Evolutionary conservation across 2,329 filamentous ascomycete species (phyloP), one percentile per base, ranked within the genome.

Genomic region (Clonostachys sp.): DNA sequence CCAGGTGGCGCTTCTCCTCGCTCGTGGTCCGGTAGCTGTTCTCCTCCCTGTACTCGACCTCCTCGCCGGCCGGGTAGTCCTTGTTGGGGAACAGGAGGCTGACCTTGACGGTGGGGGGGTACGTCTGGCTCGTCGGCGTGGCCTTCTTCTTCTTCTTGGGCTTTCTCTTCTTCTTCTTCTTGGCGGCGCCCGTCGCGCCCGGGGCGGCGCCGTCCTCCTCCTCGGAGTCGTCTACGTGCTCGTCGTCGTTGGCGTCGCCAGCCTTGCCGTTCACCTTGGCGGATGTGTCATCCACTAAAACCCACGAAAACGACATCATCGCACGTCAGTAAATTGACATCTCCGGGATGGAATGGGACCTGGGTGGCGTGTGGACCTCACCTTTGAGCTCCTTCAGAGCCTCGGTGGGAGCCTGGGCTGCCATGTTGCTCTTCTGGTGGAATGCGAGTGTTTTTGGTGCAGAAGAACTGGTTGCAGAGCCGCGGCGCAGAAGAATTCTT

Each of bases 141-240:
- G 84, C 87, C 80, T 88, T 87, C 77, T 84, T 86, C 75, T 84
- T 88, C 75, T 87, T 89, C 74, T 89, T 90, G 74, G 90, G 90
- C 75, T 89, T 90, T 70, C 89, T 88, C 65, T 83, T 85, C 59
- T 77, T 66, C 57, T 70, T 71, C 52, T 67, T 68, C 47, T 61
- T 58, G 12, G 53, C 60, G 17, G 57, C 64, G 53, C 68, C 68
- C 6, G 65, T 65, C 12, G 58, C 66, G n/a, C 64, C 67, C 34
- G 66, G 68, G 16, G 54, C 60, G 17, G 51, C 51, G 17, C 52
- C 69, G 30, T 72, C 71, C 20, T 73, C 70, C 42, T 79, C 76
- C 35, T 76, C 77, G 14, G 76, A 78, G 49, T 78, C 74, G 46
- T 73, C 75, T 45, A 64, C 72, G 50, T 61, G 55, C 12, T 72